Evolutionary conservation across 345 rosid species (phyloP).

Genomic region (Eucalyptus cloeziana): DNA sequence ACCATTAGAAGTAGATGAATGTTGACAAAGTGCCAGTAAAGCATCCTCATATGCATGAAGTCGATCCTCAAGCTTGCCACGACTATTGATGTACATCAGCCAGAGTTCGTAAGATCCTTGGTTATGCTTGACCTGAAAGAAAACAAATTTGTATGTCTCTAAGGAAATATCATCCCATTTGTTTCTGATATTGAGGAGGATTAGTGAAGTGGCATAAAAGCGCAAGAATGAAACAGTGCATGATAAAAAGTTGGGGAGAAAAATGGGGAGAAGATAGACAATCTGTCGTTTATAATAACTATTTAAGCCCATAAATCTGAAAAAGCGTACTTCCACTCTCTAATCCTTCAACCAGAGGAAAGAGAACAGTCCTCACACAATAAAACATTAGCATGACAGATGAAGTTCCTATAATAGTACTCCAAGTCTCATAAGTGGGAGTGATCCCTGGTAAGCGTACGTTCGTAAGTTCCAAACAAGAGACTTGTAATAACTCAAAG

Average conservation of each 20-base stretch:
- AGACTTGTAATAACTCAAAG: not conserved
- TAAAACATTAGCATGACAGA: not conserved
- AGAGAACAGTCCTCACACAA: not conserved
- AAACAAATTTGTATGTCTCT: conserved; percentile 5
- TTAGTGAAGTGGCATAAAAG: not conserved
- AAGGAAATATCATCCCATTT: not conserved
- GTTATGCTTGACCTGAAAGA: conserved; percentile 62
- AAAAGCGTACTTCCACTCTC: not conserved
- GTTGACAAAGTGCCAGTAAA: conserved; percentile 43
- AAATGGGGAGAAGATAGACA: not conserved
- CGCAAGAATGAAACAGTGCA: not conserved
- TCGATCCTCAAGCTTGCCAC: conserved; percentile 50
- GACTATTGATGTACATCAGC: conserved; percentile 89
- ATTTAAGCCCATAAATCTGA: not conserved
- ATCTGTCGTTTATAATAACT: not conserved
- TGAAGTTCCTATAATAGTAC: not conserved
- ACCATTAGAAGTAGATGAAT: conserved; percentile 20
- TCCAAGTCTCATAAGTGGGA: not conserved
- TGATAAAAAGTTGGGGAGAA: not conserved
- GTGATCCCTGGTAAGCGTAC: not conserved
- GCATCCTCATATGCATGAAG: conserved; percentile 66
- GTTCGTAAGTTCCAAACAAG: not conserved
- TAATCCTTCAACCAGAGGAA: not conserved
- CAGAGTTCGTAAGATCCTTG: conserved; percentile 70
- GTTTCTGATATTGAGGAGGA: not conserved